Conservation (phyloP, 2,329 filamentous ascomycete genomes). For the Nothophaeocryptopus gaeumannii region DNA sequence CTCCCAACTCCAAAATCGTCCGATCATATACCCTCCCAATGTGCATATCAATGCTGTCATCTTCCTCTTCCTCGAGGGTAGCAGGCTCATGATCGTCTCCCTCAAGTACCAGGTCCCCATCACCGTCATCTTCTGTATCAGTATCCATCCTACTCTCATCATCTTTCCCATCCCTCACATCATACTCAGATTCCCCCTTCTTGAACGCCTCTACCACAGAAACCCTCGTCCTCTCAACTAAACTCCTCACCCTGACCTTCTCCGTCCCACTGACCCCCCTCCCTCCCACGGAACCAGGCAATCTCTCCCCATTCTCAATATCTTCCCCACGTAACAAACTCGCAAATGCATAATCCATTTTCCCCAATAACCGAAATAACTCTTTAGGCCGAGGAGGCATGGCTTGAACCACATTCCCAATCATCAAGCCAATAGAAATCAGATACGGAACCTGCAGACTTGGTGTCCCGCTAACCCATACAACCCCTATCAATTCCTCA, state of each 20-base stretch:
- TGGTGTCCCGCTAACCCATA: slow-evolving; percentile 89
- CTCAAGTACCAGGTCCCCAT: slow-evolving; percentile 28
- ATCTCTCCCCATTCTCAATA: slow-evolving; percentile 58
- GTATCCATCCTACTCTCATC: slow-evolving; percentile 39
- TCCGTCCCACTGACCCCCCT: slow-evolving; percentile 72
- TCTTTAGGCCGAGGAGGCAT: slow-evolving; percentile 67
- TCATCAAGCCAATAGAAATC: slow-evolving; percentile 70
- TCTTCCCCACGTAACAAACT: slow-evolving; percentile 69
- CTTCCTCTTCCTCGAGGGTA: slow-evolving; percentile 30
- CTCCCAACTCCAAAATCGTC: slow-evolving; percentile 72
- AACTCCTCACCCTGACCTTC: slow-evolving; percentile 80
- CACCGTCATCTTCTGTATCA: slow-evolving; percentile 46
- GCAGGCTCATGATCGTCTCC: slow-evolving; percentile 25
- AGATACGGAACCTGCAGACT: slow-evolving; percentile 78
- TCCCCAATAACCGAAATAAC: slow-evolving; percentile 69
- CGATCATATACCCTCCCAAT: slow-evolving; percentile 75
- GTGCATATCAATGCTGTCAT: slow-evolving; percentile 59
- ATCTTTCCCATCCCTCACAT: slow-evolving; percentile 39
- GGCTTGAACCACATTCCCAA: slow-evolving; percentile 67
- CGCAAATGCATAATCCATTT: slow-evolving; percentile 80
- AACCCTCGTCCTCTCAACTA: slow-evolving; percentile 73
- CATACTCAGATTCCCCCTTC: slow-evolving; percentile 47
- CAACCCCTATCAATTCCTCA: slow-evolving; percentile 69
- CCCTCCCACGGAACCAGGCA: slow-evolving; percentile 69
- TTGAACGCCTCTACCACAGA: slow-evolving; percentile 67